These are phyloP conservation scores for Pueraria montana DNA, from an alignment of 306 rosid species.

Conservation along the genomic window DNA sequence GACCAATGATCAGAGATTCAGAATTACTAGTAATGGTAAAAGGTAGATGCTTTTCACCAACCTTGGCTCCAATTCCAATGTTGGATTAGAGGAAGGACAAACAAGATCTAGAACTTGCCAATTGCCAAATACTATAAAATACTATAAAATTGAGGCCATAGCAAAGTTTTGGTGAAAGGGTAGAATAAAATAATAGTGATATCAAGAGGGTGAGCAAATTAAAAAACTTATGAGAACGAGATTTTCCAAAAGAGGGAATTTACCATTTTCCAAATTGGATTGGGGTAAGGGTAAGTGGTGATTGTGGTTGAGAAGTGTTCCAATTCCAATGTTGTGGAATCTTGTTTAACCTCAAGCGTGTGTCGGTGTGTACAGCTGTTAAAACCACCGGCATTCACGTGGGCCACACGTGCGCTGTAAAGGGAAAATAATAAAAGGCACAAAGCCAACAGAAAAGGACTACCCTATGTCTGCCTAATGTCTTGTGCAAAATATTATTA, in stretches of 20 bases:
- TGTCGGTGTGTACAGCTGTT: conserved; percentile 51
- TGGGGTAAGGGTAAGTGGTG: not conserved
- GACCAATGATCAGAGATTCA: conserved; percentile 10
- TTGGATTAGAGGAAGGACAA: not conserved
- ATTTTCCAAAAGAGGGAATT: not conserved
- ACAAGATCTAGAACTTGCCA: conserved; percentile 14
- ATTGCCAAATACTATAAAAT: not conserved
- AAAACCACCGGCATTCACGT: conserved; percentile 48
- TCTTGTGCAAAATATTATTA: too few species aligned
- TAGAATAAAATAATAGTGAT: not conserved
- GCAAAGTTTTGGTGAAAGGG: not conserved
- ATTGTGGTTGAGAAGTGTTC: not conserved
- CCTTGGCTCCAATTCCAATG: conserved; percentile 38
- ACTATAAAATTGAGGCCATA: not conserved
- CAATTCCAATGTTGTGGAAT: conserved; percentile 30
- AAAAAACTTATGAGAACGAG: not conserved
- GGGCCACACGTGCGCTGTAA: conserved; percentile 64
- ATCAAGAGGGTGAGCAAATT: not conserved
- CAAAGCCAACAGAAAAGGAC: conserved; percentile 45
- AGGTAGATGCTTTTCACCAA: conserved; percentile 37
- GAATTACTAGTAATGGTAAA: conserved; percentile 24
- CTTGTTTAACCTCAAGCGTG: conserved; percentile 20
- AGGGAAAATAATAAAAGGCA: conserved; percentile 29
- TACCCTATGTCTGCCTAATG: conserved; percentile 33
- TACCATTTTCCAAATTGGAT: not conserved